Base-by-base conservation (phyloP, 2,329 filamentous ascomycete genomes). In the Beauveria australis region DNA sequence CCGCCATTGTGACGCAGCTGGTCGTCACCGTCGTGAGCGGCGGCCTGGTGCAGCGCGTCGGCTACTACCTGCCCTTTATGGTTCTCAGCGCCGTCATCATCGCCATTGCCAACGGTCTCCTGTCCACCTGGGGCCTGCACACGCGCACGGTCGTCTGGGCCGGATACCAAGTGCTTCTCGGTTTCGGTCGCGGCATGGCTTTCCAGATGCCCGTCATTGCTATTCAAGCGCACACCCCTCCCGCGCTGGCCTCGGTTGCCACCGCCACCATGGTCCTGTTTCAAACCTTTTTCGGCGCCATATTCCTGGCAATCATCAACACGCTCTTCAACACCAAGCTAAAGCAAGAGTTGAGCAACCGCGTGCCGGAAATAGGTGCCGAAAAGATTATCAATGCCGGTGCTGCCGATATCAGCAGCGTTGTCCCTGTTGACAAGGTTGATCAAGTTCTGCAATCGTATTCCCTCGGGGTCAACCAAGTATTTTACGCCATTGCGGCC, bases 211-310 rank as follows among this genome's bases (percentile, higher is more conserved):
- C 66, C 37, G 66, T 69, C 28, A 67, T 72, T 9, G 69, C 70
- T 1, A 66, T 72, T 3, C 71, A 72, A 16, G 64, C 69, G 10
- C 66, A 69, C 41, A 60, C 67, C 0, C 63, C 59, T 1, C 64
- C 70, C 0, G 64, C 67, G 10, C 59, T 68, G 6, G 65, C 64
- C 0, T 67, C 70, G 0, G 66, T 72, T 16, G 69, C 65, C 1
- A 72, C 67, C 24, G 69, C 70, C 0, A 65, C 67, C 2, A 60
- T 73, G 1, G 63, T 64, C 59, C 67, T 79, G 63, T 69, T 71
- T 46, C 77, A 81, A 63, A 79, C 74, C 4, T 72, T 80, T 62
- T 78, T 78, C 7, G 76, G 78, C 18, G 76, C 80, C 2, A 71
- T 82, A 24, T 77, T 79, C 66, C 70, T 81, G 33, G 76, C 76